These are phyloP conservation scores for Pyronema domesticum DNA, from an alignment of 495 filamentous ascomycete species.

Conservation along the genomic window DNA sequence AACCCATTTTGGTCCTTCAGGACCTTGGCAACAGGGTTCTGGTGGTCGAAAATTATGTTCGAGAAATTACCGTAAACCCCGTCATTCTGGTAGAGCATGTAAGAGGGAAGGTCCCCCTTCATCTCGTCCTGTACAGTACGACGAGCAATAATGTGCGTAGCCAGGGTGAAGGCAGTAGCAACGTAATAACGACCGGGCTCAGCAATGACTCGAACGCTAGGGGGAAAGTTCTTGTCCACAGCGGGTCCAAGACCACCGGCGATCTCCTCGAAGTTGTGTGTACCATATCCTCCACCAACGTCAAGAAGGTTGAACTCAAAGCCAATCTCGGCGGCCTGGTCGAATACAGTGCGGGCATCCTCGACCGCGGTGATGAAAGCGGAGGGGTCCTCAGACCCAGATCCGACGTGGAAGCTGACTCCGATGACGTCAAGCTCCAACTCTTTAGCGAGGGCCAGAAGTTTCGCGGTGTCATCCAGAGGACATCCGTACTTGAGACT, in stretches of 20 bases:
- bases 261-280: slow-evolving; percentile 80
- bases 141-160: slow-evolving; percentile 87
- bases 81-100: slow-evolving; percentile 95
- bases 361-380: slow-evolving; percentile 78
- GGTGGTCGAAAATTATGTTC: slow-evolving; percentile 97
- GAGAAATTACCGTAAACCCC: slow-evolving; percentile 96
- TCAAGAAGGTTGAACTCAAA: slow-evolving; percentile 74
- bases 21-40: slow-evolving; percentile 70
- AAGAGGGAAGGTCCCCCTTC: slow-evolving; percentile 41
- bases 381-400: slow-evolving; percentile 74
- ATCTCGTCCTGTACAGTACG: slow-evolving; percentile 53
- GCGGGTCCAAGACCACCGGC: slow-evolving; percentile 61
- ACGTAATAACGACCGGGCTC: slow-evolving; percentile 96
- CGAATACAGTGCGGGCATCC: slow-evolving; percentile 78
- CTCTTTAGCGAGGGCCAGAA: slow-evolving; percentile 65
- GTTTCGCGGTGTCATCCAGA: slow-evolving; percentile 54
- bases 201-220: slow-evolving; percentile 68
- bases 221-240: slow-evolving; percentile 72
- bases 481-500: slow-evolving; percentile 95
- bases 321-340: slow-evolving; percentile 62
- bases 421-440: slow-evolving; percentile 92
- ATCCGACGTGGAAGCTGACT: slow-evolving; percentile 95
- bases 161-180: slow-evolving; percentile 76
- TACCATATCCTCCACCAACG: slow-evolving; percentile 82
- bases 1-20: slow-evolving; percentile 44